A percentile compares a stretch with the other conserved stretches of the same genome.
These are phyloP conservation scores for Toxicodendron radicans DNA, from an alignment of 345 rosid genomes.

Conservation along the genomic window DNA sequence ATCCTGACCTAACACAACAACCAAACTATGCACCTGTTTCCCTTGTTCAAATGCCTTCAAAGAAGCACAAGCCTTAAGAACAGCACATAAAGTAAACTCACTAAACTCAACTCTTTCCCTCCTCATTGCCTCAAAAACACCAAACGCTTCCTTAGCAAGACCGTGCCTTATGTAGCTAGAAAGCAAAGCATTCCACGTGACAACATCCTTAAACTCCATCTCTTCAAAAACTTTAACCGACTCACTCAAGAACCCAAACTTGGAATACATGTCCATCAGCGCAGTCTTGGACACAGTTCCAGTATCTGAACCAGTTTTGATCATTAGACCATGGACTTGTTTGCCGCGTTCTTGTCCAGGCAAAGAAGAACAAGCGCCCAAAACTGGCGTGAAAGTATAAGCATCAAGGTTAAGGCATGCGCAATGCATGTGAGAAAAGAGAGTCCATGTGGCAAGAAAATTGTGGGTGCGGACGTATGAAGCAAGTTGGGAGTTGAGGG, in stretches of 20 bases:
- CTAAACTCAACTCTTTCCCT: constrained; percentile 47
- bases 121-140: constrained; percentile 54
- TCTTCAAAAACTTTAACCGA: constrained; percentile 55
- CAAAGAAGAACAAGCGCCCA: constrained; percentile 57
- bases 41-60: constrained; percentile 57
- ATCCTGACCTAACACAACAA: constrained; percentile 65
- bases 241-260: constrained; percentile 44
- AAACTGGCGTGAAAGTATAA: constrained; percentile 68
- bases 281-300: constrained; percentile 70
- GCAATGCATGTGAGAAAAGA: constrained; percentile 43
- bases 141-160: constrained; percentile 51
- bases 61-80: constrained; percentile 63
- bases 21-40: constrained; percentile 72
- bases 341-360: constrained; percentile 46
- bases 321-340: constrained; percentile 74
- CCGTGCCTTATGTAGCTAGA: constrained; percentile 60
- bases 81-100: constrained; percentile 68
- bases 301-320: constrained; percentile 51
- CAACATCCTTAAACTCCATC: constrained; percentile 55
- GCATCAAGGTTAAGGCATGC: constrained; percentile 43
- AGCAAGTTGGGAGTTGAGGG: constrained; percentile 53
- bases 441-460: constrained; percentile 48
- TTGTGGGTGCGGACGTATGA: constrained; percentile 38
- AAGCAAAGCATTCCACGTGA: constrained; percentile 74
- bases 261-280: constrained; percentile 66